Evolutionary conservation across 257 asterid genomes (phyloP).

Genomic region (Solanum chiquidenum): DNA sequence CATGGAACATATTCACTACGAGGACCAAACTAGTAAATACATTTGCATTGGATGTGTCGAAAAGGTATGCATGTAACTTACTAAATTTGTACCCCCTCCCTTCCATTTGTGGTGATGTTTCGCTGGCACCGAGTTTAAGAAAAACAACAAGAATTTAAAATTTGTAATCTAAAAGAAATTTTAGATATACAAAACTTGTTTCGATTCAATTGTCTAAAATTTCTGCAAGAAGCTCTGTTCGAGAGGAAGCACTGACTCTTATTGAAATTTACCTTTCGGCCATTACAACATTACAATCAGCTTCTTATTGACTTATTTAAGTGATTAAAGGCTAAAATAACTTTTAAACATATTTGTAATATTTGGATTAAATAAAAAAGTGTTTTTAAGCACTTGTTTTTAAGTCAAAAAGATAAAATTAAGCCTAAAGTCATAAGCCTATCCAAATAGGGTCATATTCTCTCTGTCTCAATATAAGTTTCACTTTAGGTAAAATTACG

Average conservation of each 20-base stretch:
- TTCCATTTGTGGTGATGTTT: neutral
- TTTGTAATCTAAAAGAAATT: no score
- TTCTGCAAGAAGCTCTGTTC: neutral
- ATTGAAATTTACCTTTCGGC: neutral
- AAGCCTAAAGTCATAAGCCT: neutral
- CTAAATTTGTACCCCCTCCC: neutral
- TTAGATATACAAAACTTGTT: neutral
- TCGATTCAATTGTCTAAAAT: neutral
- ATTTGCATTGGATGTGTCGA: constrained; percentile 40
- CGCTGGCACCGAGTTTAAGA: neutral
- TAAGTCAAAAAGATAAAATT: no score
- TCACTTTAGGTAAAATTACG: neutral
- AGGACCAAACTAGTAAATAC: constrained; percentile 40
- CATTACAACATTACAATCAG: neutral
- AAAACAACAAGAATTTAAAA: no score
- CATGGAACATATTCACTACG: constrained; percentile 43
- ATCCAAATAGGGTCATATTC: neutral
- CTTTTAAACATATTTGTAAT: neutral
- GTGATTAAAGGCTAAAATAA: neutral
- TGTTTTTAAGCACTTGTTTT: no score
- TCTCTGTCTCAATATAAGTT: neutral
- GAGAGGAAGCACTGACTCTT: neutral
- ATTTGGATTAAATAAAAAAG: no score
- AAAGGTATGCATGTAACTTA: constrained; percentile 5
- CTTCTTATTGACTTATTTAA: neutral